Conservation (phyloP, 1,284 basidiomycete species). For the Rhodotorula sp. region DNA sequence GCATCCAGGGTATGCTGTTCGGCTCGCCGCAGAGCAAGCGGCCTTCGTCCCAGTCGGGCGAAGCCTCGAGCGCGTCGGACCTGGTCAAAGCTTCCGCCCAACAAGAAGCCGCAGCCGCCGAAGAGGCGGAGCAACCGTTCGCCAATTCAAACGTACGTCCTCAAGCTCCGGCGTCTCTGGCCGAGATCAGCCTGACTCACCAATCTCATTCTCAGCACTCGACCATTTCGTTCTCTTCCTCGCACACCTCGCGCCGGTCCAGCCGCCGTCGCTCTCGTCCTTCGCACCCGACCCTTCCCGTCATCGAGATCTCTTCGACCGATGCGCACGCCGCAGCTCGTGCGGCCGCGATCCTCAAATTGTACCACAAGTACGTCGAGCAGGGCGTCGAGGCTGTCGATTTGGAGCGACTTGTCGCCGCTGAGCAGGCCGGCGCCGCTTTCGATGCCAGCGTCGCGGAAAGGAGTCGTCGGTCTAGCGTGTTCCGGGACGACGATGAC, state of each 20-base stretch:
- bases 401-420: background rate
- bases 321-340: constrained; percentile 79
- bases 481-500: too few relatives aligned
- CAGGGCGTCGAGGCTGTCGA: constrained; percentile 25
- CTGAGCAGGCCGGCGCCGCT: background rate
- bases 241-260: constrained; percentile 1
- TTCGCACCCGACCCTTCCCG: constrained; percentile 43
- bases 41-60: too few relatives aligned
- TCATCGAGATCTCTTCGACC: constrained; percentile 73
- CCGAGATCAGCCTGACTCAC: constrained; percentile 1
- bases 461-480: background rate
- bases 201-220: background rate
- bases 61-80: background rate
- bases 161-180: background rate
- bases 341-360: constrained; percentile 83
- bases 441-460: background rate
- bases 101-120: background rate
- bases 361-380: constrained; percentile 75
- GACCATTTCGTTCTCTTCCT: constrained; percentile 5
- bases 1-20: constrained; percentile 19
- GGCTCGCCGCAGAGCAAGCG: background rate
- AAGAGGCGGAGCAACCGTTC: constrained; percentile 14
- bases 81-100: background rate
- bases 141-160: background rate
- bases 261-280: constrained; percentile 4